phyloP scores from a whole-genome alignment of 768 basidiomycete species.

The Kwoniella pini region DNA sequence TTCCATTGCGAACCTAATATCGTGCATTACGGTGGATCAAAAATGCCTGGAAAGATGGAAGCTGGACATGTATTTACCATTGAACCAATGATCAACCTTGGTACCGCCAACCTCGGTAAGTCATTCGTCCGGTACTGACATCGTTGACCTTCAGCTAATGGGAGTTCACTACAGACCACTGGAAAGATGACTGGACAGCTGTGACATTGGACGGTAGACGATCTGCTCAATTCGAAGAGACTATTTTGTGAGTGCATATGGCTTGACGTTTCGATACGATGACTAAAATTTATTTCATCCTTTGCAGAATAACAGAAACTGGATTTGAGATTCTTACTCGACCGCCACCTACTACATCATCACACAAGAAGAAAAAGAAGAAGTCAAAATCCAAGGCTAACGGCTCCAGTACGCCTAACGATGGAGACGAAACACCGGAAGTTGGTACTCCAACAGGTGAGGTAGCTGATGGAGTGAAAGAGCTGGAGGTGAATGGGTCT shows the following conservation, averaged over 20 bases:
- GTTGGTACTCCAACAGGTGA: constrained; percentile 26
- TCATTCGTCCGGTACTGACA: background rate
- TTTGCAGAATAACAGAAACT: constrained; percentile 77
- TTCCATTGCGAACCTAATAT: constrained; percentile 86
- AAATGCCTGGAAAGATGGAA: constrained; percentile 90
- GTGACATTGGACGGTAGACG: constrained; percentile 85
- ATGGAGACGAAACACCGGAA: constrained; percentile 26
- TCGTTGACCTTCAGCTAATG: background rate
- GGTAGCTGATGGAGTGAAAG: constrained; percentile 27
- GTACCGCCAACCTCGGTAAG: constrained; percentile 57
- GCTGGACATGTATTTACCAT: constrained; percentile 64
- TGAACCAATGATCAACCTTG: constrained; percentile 88
- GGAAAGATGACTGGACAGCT: constrained; percentile 97
- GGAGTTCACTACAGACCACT: constrained; percentile 32
- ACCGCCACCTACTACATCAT: constrained; percentile 30
- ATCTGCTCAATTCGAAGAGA: constrained; percentile 98
- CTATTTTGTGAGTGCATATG: constrained; percentile 70
- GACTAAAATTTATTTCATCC: background rate
- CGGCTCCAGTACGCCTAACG: constrained; percentile 1
- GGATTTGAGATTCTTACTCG: constrained; percentile 82
- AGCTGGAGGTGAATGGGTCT: constrained; percentile 11
- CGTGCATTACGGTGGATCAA: constrained; percentile 93
- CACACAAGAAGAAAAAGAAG: constrained; percentile 32
- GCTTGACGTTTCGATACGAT: background rate
- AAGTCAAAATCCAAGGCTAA: constrained; percentile 18